phyloP scores from a whole-genome alignment of 202 grass and related monocot genomes.

The Panicum hallii region DNA sequence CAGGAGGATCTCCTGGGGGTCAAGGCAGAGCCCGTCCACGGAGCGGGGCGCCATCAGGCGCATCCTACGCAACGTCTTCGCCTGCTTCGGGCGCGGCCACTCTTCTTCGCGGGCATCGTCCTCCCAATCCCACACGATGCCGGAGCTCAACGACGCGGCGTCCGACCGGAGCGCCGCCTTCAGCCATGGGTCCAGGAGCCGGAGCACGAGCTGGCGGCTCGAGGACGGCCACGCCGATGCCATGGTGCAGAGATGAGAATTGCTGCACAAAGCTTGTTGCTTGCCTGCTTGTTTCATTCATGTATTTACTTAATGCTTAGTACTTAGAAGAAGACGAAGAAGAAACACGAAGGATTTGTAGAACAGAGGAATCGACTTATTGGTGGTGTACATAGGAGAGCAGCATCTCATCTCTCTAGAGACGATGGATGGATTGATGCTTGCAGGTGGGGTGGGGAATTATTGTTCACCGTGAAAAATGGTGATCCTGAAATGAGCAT shows the following conservation, averaged over 20 bases:
- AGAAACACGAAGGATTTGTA: constrained; percentile 41
- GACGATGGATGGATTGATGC: not conserved
- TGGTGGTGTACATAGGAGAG: constrained; percentile 59
- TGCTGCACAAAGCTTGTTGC: not conserved
- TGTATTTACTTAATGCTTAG: constrained; percentile 50
- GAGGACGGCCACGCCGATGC: constrained; percentile 52
- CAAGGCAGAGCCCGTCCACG: constrained; percentile 57
- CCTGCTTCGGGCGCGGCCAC: constrained; percentile 51
- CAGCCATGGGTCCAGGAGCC: constrained; percentile 57
- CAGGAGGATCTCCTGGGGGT: constrained; percentile 73
- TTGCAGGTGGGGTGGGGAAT: constrained; percentile 28
- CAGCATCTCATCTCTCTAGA: constrained; percentile 17
- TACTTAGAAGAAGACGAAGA: not conserved
- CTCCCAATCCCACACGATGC: not conserved
- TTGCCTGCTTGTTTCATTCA: constrained; percentile 46
- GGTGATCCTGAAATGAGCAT: constrained; percentile 45
- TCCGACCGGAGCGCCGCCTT: constrained; percentile 26
- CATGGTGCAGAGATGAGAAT: constrained; percentile 46
- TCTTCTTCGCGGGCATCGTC: constrained; percentile 17
- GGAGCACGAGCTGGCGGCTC: constrained; percentile 58
- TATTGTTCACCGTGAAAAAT: constrained; percentile 7
- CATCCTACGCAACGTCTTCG: constrained; percentile 55
- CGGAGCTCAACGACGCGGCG: constrained; percentile 35
- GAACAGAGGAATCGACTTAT: constrained; percentile 34
- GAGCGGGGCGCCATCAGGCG: constrained; percentile 51